Evolutionary conservation across 768 basidiomycete genomes (phyloP), one percentile per base, ranked within the genome.

Genomic region (Saitozyma sp.): DNA sequence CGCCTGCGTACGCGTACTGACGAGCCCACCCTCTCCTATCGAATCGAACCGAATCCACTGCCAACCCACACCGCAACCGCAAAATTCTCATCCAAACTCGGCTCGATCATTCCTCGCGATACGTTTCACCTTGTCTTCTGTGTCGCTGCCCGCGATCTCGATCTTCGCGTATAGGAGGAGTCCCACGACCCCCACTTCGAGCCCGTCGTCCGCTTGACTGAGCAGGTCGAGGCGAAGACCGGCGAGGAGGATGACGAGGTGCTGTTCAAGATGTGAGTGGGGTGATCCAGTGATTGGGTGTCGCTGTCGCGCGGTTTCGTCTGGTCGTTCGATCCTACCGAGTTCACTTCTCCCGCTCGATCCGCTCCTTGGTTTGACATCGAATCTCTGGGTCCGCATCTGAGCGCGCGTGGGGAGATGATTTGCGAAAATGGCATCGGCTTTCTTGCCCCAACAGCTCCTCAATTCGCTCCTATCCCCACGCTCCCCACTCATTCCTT

Each of bases 201-300:
- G 82, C 96, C 96, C 55, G 91, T 98, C 64, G 89, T 96, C 83
- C 91, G 87, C 82, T 90, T 98, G 81, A 95, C 92, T 8, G 90
- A 99, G 81, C 88, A 91, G 78, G 90, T 99, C 65, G 91, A 93
- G 79, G 89, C 88, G 60, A 94, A 94, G 86, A 98, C 95, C 8
- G 82, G 85, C 76, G 96, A 99, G 80, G 96, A 98, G 79, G 88
- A 95, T 70, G 96, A 99, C 80, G 85, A 90, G 38, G 86, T 88
- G 38, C 82, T 90, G 67, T 97, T 97, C 87, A 98, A 98, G 84
- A 91, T 97, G 95, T 94, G 73, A 76, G 90, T 84, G 29, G 29
- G 5, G 29, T 29, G 29, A 29, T 2, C 2, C 29, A 2, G 63
- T 50, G 29, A 29, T 5, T 29, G 29, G 29, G 29, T 29, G 29